phyloP scores from a whole-genome alignment of 495 filamentous ascomycete genomes.

The Hyaloscypha finlandica region DNA sequence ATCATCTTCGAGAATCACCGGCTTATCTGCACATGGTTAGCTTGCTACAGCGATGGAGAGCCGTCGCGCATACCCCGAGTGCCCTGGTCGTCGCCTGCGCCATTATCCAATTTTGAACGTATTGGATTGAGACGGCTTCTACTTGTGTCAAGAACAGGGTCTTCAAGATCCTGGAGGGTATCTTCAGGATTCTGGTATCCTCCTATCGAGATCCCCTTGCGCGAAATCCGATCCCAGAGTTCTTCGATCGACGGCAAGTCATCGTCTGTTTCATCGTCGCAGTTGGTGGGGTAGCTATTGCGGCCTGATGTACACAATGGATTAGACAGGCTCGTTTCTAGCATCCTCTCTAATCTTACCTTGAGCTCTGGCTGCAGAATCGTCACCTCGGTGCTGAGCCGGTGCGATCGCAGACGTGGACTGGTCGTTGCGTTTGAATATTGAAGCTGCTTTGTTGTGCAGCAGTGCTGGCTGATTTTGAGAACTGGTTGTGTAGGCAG shows the following conservation, averaged over 20 bases:
- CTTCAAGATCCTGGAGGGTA: background rate
- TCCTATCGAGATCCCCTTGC: background rate
- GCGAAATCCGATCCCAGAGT: background rate
- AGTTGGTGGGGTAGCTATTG: background rate
- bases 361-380: background rate
- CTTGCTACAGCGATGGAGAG: background rate
- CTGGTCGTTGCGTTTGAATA: background rate
- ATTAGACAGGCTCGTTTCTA: background rate
- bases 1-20: conserved; percentile 7
- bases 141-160: background rate
- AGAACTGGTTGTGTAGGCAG: background rate
- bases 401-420: background rate
- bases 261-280: background rate
- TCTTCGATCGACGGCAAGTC: background rate
- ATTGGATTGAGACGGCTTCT: background rate
- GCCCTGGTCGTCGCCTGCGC: background rate
- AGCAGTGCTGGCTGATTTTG: background rate
- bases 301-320: background rate
- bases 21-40: background rate
- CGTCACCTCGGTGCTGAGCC: background rate
- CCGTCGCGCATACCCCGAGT: background rate
- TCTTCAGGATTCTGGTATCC: conserved; percentile 2
- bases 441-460: background rate
- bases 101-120: background rate
- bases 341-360: background rate